phyloP scores from a whole-genome alignment of 352 stramenopile genomes.

The Pythium scleroteichum region DNA sequence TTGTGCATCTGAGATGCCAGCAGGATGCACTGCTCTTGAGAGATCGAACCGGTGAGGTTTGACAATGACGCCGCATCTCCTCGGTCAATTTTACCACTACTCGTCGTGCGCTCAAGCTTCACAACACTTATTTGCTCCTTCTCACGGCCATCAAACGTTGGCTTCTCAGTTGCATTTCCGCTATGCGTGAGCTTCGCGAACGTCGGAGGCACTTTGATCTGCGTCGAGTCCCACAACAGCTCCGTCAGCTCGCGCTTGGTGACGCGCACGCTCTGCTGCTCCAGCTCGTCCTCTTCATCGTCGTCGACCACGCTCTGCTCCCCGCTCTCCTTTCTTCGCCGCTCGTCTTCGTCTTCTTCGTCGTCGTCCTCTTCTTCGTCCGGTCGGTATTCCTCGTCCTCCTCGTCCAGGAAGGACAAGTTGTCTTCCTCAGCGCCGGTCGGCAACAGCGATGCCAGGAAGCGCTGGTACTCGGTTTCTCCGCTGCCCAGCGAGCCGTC shows the following conservation, averaged over 20 bases:
- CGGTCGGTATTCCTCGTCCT: constrained; percentile 80
- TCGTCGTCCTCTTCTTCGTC: constrained; percentile 75
- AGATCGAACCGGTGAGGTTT: constrained; percentile 42
- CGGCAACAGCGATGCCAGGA: constrained; percentile 75
- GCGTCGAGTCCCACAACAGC: constrained; percentile 80
- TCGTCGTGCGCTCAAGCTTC: no score
- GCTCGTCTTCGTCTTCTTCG: constrained; percentile 35
- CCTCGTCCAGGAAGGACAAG: constrained; percentile 81
- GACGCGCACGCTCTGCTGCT: constrained; percentile 37
- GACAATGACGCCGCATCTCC: constrained; percentile 17
- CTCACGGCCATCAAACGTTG: no score
- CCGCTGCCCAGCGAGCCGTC: constrained; percentile 29
- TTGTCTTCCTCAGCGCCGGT: constrained; percentile 54
- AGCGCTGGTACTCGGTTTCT: constrained; percentile 83
- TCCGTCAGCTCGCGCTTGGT: constrained; percentile 84
- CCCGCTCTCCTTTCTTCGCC: constrained; percentile 23
- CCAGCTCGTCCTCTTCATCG: constrained; percentile 40
- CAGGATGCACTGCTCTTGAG: constrained; percentile 74
- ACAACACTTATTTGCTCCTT: no score
- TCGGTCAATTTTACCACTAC: neutral
- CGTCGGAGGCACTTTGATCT: constrained; percentile 45
- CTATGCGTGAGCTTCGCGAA: constrained; percentile 5
- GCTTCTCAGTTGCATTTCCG: no score
- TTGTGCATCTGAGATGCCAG: constrained; percentile 89
- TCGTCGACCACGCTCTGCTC: constrained; percentile 23